These are phyloP conservation scores for Didymosphaeria variabile DNA, from an alignment of 2,329 filamentous ascomycete species.

Conservation along the genomic window DNA sequence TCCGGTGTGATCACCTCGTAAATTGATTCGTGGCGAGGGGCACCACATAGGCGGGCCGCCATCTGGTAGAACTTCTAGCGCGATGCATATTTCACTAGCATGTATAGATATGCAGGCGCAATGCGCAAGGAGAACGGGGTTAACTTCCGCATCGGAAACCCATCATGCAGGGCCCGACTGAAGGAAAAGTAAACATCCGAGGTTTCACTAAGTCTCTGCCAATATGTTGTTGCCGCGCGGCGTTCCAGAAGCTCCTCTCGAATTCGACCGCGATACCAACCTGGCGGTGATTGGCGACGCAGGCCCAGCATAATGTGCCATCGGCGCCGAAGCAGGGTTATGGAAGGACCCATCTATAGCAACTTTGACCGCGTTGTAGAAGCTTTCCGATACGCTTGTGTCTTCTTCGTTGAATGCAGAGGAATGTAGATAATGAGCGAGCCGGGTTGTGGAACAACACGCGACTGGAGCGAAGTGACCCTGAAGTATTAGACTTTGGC, in stretches of 20 bases:
- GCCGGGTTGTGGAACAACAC: no score
- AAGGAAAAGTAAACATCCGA: slow-evolving; percentile 6
- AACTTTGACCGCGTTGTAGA: not conserved
- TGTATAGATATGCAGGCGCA: not conserved
- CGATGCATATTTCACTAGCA: not conserved
- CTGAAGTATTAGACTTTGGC: no score
- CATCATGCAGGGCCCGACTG: slow-evolving; percentile 4
- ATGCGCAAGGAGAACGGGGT: not conserved
- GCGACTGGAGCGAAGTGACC: no score
- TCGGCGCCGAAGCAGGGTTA: not conserved
- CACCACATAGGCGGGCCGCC: not conserved
- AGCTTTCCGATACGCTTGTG: not conserved
- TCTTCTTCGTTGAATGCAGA: not conserved
- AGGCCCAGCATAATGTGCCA: slow-evolving; percentile 6
- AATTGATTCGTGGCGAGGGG: not conserved
- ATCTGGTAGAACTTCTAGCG: not conserved
- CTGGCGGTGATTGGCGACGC: not conserved
- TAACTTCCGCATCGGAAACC: not conserved
- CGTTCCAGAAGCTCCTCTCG: slow-evolving; percentile 2
- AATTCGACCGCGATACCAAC: slow-evolving; percentile 3
- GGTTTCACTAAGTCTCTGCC: slow-evolving; percentile 1
- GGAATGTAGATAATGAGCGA: not conserved
- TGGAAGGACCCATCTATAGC: not conserved
- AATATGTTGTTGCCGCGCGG: not conserved
- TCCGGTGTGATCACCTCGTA: slow-evolving; percentile 1